Percentiles rank a stretch among this genome's conserved stretches.
Evolutionary conservation across 2,329 filamentous ascomycete species (phyloP).

Genomic region (Stemphylium vesicarium): DNA sequence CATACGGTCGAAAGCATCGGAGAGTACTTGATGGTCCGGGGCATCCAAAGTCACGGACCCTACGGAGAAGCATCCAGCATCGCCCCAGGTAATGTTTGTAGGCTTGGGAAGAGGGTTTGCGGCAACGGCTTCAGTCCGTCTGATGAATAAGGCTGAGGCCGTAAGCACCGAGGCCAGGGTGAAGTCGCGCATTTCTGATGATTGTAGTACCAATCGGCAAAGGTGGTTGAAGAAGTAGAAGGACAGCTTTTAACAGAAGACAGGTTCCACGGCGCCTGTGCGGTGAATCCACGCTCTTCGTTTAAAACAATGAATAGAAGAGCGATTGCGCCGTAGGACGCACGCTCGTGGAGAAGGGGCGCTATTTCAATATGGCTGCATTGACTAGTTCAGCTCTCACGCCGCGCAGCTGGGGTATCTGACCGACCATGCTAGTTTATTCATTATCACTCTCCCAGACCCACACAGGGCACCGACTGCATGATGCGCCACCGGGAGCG

Average conservation of each 20-base stretch:
- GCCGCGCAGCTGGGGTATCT: conserved; percentile 20
- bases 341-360: conserved; percentile 14
- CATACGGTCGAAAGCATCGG: conserved; percentile 59
- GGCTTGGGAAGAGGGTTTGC: conserved; percentile 64
- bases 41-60: conserved; percentile 50
- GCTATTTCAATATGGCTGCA: conserved; percentile 31
- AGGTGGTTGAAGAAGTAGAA: too few species aligned
- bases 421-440: conserved; percentile 21
- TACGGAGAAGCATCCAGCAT: conserved; percentile 57
- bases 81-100: conserved; percentile 60
- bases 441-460: background rate
- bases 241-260: too few species aligned
- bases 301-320: conserved; percentile 6
- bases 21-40: conserved; percentile 45
- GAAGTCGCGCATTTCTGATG: conserved; percentile 38
- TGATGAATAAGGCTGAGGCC: conserved; percentile 45
- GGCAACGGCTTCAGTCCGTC: conserved; percentile 52
- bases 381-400: conserved; percentile 8
- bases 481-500: conserved; percentile 13
- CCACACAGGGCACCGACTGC: conserved; percentile 8
- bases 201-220: background rate
- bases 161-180: conserved; percentile 39
- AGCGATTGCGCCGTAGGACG: conserved; percentile 9
- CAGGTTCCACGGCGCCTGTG: too few species aligned
- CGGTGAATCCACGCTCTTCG: background rate